Evolutionary conservation across 2,329 filamentous ascomycete genomes (phyloP).

Genomic region (Pseudomassariella vexata): DNA sequence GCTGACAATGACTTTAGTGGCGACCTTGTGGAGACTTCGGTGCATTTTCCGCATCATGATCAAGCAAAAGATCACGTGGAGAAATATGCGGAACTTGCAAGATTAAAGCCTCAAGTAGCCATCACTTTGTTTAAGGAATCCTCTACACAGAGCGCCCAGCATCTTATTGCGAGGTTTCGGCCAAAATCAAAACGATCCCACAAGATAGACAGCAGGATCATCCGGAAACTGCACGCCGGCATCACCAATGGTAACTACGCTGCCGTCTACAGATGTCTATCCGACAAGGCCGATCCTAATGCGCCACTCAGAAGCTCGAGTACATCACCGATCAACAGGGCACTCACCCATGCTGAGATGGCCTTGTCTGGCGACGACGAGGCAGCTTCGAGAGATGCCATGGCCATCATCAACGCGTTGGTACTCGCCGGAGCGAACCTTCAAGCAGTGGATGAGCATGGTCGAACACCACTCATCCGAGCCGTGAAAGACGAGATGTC

Average conservation of each 20-base stretch:
- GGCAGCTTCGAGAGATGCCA: conserved; percentile 7
- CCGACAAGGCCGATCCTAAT: conserved; percentile 13
- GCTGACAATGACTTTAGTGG: too few relatives aligned
- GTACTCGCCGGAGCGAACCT: conserved; percentile 14
- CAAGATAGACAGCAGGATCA: conserved; percentile 7
- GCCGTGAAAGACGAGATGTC: conserved; percentile 16
- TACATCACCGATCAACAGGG: conserved; percentile 13
- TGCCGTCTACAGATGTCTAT: conserved; percentile 13
- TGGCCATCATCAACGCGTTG: conserved; percentile 13
- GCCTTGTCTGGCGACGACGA: conserved; percentile 12
- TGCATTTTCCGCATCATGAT: too few relatives aligned
- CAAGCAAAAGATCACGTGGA: too few relatives aligned
- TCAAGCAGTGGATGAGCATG: conserved; percentile 9
- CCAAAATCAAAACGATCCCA: conserved; percentile 7
- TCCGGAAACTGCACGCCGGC: conserved; percentile 13
- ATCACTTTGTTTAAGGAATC: conserved; percentile 11
- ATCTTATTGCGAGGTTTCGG: conserved; percentile 12
- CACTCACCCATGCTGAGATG: conserved; percentile 10
- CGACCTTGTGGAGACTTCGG: too few relatives aligned
- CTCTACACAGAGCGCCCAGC: conserved; percentile 8
- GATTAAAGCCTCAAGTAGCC: conserved; percentile 11
- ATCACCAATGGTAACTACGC: conserved; percentile 11
- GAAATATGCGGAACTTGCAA: conserved; percentile 8
- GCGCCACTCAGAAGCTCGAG: conserved; percentile 9
- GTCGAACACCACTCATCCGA: conserved; percentile 14